These are phyloP conservation scores for Barnettozyma wickerhamii DNA, from an alignment of 805 yeast genomes.

Conservation along the genomic window DNA sequence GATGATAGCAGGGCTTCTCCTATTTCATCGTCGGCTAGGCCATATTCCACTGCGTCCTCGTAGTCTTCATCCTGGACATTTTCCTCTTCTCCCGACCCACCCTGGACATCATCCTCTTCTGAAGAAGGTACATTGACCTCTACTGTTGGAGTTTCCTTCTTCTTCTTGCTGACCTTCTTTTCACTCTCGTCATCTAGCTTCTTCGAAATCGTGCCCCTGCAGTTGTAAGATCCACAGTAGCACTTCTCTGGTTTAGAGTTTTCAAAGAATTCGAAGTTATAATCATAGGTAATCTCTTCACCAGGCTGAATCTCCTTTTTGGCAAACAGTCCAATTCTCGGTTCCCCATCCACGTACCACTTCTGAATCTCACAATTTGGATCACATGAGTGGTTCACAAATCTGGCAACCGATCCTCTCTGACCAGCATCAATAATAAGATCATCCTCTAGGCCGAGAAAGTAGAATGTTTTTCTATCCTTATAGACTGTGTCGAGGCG, in stretches of 20 bases:
- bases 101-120: background rate
- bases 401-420: constrained; percentile 45
- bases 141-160: background rate
- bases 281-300: constrained; percentile 44
- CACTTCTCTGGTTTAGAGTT: constrained; percentile 41
- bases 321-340: constrained; percentile 44
- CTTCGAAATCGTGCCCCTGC: constrained; percentile 38
- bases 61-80: too few relatives aligned
- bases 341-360: constrained; percentile 42
- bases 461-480: constrained; percentile 33
- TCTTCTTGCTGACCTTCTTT: background rate
- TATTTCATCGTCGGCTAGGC: too few relatives aligned
- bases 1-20: too few relatives aligned
- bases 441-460: constrained; percentile 39
- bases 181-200: background rate
- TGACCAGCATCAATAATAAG: constrained; percentile 40
- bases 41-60: too few relatives aligned
- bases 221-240: constrained; percentile 37
- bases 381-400: constrained; percentile 45
- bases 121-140: background rate
- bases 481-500: constrained; percentile 33
- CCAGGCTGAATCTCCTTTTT: constrained; percentile 33
- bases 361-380: constrained; percentile 47
- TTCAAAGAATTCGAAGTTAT: constrained; percentile 42
- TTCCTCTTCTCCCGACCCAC: too few relatives aligned